A percentile compares a stretch with the other conserved stretches of the same genome.
phyloP scores from a whole-genome alignment of 441 rosid genomes.

The Erodium texanum region DNA sequence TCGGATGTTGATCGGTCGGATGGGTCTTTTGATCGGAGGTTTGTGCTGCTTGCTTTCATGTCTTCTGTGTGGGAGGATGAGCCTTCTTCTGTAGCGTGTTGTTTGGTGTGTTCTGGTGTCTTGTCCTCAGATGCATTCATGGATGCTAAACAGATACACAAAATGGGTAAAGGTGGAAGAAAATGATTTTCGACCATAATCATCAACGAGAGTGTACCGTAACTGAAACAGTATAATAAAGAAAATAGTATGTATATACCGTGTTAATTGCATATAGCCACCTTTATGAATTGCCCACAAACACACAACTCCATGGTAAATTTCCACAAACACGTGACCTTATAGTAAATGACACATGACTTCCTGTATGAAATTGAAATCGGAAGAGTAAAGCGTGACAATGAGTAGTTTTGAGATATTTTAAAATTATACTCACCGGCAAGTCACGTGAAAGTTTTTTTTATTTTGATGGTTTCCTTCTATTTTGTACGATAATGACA shows the following conservation, averaged over 20 bases:
- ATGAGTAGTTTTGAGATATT: no score
- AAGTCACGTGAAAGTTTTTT: no score
- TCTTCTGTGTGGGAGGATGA: constrained; percentile 50
- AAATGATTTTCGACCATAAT: constrained; percentile 12
- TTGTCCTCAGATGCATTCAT: constrained; percentile 38
- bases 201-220: neutral
- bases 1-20: constrained; percentile 31
- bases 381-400: no score
- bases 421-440: no score
- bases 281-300: no score
- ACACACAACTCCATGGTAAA: no score
- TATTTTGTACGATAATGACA: no score
- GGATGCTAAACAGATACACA: constrained; percentile 26
- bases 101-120: constrained; percentile 56
- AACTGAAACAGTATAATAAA: neutral
- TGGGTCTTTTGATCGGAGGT: constrained; percentile 32
- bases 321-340: no score
- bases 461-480: no score
- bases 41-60: constrained; percentile 33
- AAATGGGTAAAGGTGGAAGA: neutral
- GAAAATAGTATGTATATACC: neutral
- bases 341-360: no score
- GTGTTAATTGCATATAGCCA: no score
- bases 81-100: constrained; percentile 46
- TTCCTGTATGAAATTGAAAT: no score